Evolutionary conservation across 2,329 filamentous ascomycete genomes (phyloP).

Genomic region (Aureobasidium subglaciale): DNA sequence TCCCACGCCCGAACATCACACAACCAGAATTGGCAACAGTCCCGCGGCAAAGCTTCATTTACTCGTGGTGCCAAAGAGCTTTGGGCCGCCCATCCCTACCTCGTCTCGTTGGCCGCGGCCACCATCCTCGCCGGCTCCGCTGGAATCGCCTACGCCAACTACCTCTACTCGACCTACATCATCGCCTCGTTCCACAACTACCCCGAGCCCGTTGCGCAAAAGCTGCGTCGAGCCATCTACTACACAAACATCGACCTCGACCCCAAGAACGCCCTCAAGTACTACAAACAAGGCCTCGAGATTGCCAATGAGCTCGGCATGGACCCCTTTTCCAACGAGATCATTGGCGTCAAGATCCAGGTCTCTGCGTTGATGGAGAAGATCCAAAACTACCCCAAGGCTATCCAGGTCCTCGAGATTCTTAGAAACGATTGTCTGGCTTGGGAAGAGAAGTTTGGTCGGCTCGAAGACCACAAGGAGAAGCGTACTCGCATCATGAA

Average conservation of each 20-base stretch:
- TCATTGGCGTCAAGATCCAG: conserved; percentile 81
- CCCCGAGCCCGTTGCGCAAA: conserved; percentile 63
- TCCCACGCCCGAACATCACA: background rate
- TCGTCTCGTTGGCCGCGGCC: conserved; percentile 29
- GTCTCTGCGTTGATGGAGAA: conserved; percentile 74
- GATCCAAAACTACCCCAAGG: conserved; percentile 60
- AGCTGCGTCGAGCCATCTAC: conserved; percentile 77
- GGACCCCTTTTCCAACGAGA: conserved; percentile 85
- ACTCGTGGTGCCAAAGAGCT: conserved; percentile 27
- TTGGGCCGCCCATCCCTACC: conserved; percentile 32
- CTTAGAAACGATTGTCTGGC: conserved; percentile 60
- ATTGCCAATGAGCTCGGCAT: conserved; percentile 66
- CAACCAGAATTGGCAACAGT: background rate
- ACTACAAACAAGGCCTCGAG: conserved; percentile 73
- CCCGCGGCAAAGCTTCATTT: conserved; percentile 17
- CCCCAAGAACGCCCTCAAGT: conserved; percentile 68
- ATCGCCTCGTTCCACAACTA: conserved; percentile 47
- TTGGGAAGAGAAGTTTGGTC: conserved; percentile 41
- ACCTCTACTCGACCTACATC: conserved; percentile 42
- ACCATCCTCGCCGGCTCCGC: conserved; percentile 33
- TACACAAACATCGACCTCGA: conserved; percentile 73
- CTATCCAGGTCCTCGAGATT: conserved; percentile 72
- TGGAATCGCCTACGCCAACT: conserved; percentile 38
- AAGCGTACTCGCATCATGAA: conserved; percentile 56
- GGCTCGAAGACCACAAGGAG: conserved; percentile 37